These are phyloP conservation scores for Plasmodium berghei DNA, from an alignment of 169 alveolate genomes.

Conservation along the genomic window DNA sequence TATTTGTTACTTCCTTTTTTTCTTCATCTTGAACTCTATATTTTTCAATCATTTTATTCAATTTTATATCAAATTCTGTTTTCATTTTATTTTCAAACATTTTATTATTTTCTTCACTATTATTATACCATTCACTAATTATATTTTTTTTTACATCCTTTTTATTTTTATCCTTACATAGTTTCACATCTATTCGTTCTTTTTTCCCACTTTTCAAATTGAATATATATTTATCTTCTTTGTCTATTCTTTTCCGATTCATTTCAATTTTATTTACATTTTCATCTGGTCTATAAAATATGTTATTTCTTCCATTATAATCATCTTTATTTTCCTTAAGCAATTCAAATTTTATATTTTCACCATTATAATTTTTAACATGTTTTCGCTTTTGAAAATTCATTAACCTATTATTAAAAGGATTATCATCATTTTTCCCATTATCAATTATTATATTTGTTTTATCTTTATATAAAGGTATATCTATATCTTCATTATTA, in stretches of 20 bases:
- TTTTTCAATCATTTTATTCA: slow-evolving; percentile 22
- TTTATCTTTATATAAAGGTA: background rate
- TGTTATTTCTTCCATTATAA: too few relatives aligned
- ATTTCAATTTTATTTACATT: too few relatives aligned
- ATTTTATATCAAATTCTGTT: slow-evolving; percentile 6
- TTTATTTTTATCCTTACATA: slow-evolving; percentile 3
- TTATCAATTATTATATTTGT: background rate
- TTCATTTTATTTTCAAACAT: slow-evolving; percentile 31
- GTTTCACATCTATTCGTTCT: slow-evolving; percentile 1
- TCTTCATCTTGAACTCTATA: slow-evolving; percentile 35
- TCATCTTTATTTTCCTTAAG: background rate
- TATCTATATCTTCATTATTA: background rate
- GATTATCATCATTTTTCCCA: background rate
- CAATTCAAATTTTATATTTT: background rate
- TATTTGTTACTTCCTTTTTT: slow-evolving; percentile 37
- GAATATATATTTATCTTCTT: slow-evolving; percentile 17
- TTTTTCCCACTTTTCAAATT: slow-evolving; percentile 38
- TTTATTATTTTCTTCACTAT: background rate
- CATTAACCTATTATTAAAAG: background rate
- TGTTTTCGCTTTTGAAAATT: background rate
- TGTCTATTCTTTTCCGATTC: background rate
- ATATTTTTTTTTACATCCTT: background rate
- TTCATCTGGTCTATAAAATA: too few relatives aligned
- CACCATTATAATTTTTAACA: background rate
- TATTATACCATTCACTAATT: background rate